Conservation (phyloP, 176 grass and related monocot species). For the Cenchrus purpureus region DNA sequence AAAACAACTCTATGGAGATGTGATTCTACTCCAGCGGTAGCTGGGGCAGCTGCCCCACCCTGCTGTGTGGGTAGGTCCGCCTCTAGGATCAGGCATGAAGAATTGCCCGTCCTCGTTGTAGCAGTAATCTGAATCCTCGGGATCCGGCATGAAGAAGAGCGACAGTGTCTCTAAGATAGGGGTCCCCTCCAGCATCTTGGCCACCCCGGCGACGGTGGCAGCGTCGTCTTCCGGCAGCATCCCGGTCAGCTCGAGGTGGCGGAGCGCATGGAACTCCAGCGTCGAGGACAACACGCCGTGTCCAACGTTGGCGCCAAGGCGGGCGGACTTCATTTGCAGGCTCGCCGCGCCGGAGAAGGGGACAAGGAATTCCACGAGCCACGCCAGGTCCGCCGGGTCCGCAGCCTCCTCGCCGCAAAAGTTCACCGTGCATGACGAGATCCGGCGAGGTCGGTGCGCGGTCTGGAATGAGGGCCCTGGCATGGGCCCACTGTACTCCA, state of each 20-base stretch:
- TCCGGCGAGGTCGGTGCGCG: neutral
- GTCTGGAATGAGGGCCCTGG: neutral
- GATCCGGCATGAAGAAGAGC: neutral
- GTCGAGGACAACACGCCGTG: neutral
- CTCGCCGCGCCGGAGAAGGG: neutral
- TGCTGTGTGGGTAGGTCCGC: no score
- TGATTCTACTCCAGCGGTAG: no score
- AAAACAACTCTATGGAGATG: no score
- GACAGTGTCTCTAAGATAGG: conserved; percentile 17
- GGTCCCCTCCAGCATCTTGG: neutral
- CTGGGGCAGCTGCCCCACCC: no score
- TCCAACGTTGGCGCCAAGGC: neutral
- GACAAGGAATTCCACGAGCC: neutral
- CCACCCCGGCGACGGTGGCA: neutral
- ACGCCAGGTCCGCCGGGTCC: neutral
- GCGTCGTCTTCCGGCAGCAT: neutral
- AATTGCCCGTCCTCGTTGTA: no score
- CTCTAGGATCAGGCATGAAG: no score
- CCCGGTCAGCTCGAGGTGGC: conserved; percentile 22
- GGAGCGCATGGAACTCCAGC: neutral
- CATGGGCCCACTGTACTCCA: conserved; percentile 15
- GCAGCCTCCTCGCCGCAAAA: neutral
- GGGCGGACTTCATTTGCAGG: neutral
- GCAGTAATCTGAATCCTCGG: no score
- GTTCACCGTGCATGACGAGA: neutral